Evolutionary conservation across 1,139 yeast genomes (phyloP).

Genomic region (Suhomyces terraborum): DNA sequence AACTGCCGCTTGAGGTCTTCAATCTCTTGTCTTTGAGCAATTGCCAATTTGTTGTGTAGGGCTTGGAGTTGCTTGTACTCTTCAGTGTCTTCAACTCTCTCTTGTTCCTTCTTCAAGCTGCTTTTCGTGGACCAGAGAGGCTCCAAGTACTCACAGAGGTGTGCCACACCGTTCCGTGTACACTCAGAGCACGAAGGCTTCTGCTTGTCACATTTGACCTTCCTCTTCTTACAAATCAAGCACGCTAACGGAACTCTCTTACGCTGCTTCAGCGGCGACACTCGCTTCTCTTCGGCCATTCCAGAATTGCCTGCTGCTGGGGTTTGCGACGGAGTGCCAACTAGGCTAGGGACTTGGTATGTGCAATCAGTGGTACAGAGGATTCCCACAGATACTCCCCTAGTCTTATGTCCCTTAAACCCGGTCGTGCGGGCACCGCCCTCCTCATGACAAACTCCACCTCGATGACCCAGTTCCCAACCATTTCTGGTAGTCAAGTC

Average conservation of each 20-base stretch:
- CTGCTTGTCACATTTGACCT: slow-evolving; percentile 49
- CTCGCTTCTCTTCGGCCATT: slow-evolving; percentile 6
- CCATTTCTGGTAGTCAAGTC: slow-evolving; percentile 4
- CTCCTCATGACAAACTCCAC: slow-evolving; percentile 1
- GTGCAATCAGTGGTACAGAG: too few relatives aligned
- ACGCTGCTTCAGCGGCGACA: slow-evolving; percentile 6
- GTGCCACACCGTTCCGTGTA: slow-evolving; percentile 43
- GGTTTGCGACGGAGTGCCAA: too few relatives aligned
- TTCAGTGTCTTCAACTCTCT: slow-evolving; percentile 21
- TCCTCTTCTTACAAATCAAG: slow-evolving; percentile 44
- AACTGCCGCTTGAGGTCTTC: slow-evolving; percentile 40
- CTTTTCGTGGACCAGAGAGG: slow-evolving; percentile 38
- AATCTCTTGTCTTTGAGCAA: slow-evolving; percentile 35
- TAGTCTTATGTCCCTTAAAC: slow-evolving; percentile 1
- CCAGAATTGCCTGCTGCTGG: background rate
- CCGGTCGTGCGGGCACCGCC: slow-evolving; percentile 9
- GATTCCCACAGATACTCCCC: too few relatives aligned
- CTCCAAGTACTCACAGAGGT: slow-evolving; percentile 44
- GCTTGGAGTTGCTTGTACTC: slow-evolving; percentile 26
- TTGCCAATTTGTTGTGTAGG: slow-evolving; percentile 27
- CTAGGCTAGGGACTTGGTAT: too few relatives aligned
- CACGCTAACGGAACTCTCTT: slow-evolving; percentile 45
- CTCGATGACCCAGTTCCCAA: slow-evolving; percentile 6
- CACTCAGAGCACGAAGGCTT: slow-evolving; percentile 50
- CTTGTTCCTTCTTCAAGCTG: slow-evolving; percentile 7